A percentile compares a stretch with the other conserved stretches of the same genome.
These are phyloP conservation scores for Leccinum sublutescens DNA, from an alignment of 768 basidiomycete genomes.

Conservation along the genomic window DNA sequence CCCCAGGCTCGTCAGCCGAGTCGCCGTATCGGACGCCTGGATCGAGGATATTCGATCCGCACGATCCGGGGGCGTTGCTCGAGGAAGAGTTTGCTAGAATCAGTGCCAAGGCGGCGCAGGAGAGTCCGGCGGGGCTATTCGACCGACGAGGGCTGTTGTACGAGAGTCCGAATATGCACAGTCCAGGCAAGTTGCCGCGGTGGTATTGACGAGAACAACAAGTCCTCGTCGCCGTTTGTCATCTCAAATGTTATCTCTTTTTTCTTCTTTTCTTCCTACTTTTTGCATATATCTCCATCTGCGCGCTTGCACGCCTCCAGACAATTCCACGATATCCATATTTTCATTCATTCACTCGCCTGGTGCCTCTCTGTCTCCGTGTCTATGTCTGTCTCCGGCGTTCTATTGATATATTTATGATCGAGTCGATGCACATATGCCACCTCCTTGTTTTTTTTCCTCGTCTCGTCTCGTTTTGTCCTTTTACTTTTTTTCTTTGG, in stretches of 20 bases:
- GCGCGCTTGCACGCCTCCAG: background rate
- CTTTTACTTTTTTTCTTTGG: background rate
- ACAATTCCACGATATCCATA: background rate
- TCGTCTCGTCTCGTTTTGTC: background rate
- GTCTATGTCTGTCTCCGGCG: background rate
- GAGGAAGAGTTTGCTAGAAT: slow-evolving; percentile 71
- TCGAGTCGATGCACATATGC: background rate
- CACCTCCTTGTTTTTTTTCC: background rate
- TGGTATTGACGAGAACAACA: slow-evolving; percentile 42
- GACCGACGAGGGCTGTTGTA: slow-evolving; percentile 62
- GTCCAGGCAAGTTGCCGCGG: slow-evolving; percentile 52
- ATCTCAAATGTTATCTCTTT: background rate
- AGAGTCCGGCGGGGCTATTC: slow-evolving; percentile 68
- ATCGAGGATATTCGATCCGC: slow-evolving; percentile 59
- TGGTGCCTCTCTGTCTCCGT: background rate
- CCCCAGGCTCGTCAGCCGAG: slow-evolving; percentile 28
- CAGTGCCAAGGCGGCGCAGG: slow-evolving; percentile 41
- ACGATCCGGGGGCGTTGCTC: slow-evolving; percentile 63
- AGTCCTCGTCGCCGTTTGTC: background rate
- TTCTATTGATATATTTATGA: background rate
- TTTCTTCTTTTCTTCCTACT: slow-evolving; percentile 5
- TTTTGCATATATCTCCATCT: slow-evolving; percentile 3
- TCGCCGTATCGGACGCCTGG: slow-evolving; percentile 52
- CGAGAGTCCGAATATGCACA: slow-evolving; percentile 66
- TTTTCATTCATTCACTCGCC: background rate